These are phyloP conservation scores for Phymatotrichopsis omnivora DNA, from an alignment of 2,329 filamentous ascomycete species.

Conservation along the genomic window DNA sequence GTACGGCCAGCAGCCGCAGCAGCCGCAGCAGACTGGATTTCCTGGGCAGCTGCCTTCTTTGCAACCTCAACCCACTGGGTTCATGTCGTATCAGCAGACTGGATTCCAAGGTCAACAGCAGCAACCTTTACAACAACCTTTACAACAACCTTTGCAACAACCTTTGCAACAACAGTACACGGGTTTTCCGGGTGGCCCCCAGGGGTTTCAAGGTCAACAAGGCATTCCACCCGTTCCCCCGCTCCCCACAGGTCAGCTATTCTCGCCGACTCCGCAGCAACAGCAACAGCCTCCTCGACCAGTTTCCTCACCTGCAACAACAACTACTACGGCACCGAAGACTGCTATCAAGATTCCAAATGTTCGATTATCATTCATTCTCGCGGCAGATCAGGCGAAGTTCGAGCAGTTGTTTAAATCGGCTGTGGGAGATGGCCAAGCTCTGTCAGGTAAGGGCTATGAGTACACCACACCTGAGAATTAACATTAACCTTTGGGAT, in stretches of 20 bases:
- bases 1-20: conserved; percentile 36
- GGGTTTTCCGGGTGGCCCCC: conserved; percentile 46
- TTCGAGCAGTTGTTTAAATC: conserved; percentile 93
- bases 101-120: conserved; percentile 38
- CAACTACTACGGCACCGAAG: conserved; percentile 41
- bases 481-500: conserved; percentile 15
- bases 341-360: conserved; percentile 69
- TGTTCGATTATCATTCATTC: conserved; percentile 91
- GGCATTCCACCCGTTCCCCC: conserved; percentile 38
- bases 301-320: conserved; percentile 46
- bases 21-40: conserved; percentile 24
- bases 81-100: conserved; percentile 32
- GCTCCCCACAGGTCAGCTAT: conserved; percentile 27
- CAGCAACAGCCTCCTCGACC: conserved; percentile 37
- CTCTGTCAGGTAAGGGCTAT: conserved; percentile 56
- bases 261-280: conserved; percentile 46
- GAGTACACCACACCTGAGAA: conserved; percentile 16
- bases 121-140: conserved; percentile 44
- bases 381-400: conserved; percentile 85
- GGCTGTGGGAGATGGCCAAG: conserved; percentile 71
- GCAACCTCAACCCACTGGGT: conserved; percentile 32
- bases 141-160: conserved; percentile 45
- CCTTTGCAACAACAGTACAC: conserved; percentile 58
- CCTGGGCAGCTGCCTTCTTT: conserved; percentile 33
- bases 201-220: conserved; percentile 43